phyloP scores from a whole-genome alignment of 768 basidiomycete genomes.

The Austroboletus eburneus region DNA sequence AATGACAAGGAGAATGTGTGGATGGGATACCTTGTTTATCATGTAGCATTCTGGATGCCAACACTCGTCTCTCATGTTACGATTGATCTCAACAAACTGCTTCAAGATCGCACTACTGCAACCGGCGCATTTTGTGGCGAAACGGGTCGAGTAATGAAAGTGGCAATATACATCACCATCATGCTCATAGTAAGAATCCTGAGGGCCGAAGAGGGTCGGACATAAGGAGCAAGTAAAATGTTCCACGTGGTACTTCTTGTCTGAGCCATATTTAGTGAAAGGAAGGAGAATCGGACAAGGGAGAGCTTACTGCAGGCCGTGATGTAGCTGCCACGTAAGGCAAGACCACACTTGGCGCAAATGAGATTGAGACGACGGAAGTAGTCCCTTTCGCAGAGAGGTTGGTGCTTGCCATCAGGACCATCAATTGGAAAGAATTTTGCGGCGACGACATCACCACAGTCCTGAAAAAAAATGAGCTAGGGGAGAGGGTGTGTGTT shows the following conservation, averaged over 20 bases:
- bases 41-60: slow-evolving; percentile 99
- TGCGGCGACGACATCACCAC: slow-evolving; percentile 91
- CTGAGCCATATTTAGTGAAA: slow-evolving; percentile 39
- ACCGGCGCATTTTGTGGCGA: slow-evolving; percentile 97
- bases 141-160: slow-evolving; percentile 98
- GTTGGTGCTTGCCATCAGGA: slow-evolving; percentile 80
- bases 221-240: slow-evolving; percentile 99
- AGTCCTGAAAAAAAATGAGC: slow-evolving; percentile 60
- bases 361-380: slow-evolving; percentile 94
- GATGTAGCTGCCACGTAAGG: slow-evolving; percentile 95
- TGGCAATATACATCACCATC: slow-evolving; percentile 98
- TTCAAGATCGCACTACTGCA: slow-evolving; percentile 97
- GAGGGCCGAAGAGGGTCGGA: slow-evolving; percentile 92
- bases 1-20: not conserved
- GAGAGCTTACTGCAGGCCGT: slow-evolving; percentile 88
- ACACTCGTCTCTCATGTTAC: slow-evolving; percentile 97
- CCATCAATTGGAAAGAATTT: slow-evolving; percentile 99
- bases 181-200: slow-evolving; percentile 99
- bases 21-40: slow-evolving; percentile 86
- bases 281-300: not conserved
- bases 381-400: slow-evolving; percentile 98
- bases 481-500: not conserved
- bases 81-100: slow-evolving; percentile 99
- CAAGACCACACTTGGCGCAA: slow-evolving; percentile 93
- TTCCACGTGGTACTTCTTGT: slow-evolving; percentile 98